Percentiles rank a stretch among this genome's conserved stretches.
Conservation (phyloP, 228 moss, liverwort and hornwort genomes). For the Sphagnum fallax region DNA sequence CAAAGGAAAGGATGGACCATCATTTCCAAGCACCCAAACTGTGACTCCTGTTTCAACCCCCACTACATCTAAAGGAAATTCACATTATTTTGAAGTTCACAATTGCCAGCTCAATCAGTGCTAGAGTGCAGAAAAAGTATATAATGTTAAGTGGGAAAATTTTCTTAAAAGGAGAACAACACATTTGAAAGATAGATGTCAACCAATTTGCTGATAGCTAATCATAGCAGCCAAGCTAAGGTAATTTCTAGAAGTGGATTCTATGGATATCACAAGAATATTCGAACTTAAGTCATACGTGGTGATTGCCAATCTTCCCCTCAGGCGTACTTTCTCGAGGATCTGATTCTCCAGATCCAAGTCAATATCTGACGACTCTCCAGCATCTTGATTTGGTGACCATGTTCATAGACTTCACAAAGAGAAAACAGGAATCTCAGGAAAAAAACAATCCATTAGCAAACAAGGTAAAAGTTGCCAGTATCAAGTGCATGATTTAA, state of each 20-base stretch:
- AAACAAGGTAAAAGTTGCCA: too few species aligned
- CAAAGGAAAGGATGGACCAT: background rate
- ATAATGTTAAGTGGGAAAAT: background rate
- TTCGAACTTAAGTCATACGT: background rate
- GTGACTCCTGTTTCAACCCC: too few species aligned
- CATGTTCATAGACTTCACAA: conserved; percentile 7
- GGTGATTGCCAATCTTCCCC: conserved; percentile 17
- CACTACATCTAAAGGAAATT: too few species aligned
- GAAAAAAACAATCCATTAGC: too few species aligned
- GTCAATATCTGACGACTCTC: conserved; percentile 63
- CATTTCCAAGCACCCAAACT: background rate
- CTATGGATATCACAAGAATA: background rate
- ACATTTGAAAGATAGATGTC: background rate
- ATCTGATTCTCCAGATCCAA: conserved; percentile 54
- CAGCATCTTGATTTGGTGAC: conserved; percentile 53
- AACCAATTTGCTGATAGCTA: background rate
- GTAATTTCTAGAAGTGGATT: background rate
- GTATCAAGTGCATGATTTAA: too few species aligned
- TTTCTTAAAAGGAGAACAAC: background rate
- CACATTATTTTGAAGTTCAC: background rate
- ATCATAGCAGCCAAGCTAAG: background rate
- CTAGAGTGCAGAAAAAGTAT: background rate
- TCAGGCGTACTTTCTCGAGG: conserved; percentile 65
- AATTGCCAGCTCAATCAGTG: background rate
- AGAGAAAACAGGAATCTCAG: too few species aligned